Conservation (phyloP, 2,329 filamentous ascomycete species). For the Botryotinia narcissicola region DNA sequence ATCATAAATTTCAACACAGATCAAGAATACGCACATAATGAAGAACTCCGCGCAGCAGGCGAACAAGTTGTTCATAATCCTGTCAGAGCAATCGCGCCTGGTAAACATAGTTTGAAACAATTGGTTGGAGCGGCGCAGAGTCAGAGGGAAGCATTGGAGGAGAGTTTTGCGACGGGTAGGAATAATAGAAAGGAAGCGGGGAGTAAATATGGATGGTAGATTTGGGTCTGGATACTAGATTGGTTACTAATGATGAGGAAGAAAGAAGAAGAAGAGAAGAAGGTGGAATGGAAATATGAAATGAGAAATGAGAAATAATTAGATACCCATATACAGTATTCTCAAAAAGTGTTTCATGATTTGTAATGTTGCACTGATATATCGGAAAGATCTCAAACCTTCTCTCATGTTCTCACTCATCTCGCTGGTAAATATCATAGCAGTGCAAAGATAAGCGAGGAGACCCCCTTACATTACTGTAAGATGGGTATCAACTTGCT, state of each 20-base stretch:
- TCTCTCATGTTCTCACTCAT: not conserved
- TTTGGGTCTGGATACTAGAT: not conserved
- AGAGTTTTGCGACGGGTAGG: conserved; percentile 81
- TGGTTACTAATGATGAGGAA: not conserved
- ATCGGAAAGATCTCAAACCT: not conserved
- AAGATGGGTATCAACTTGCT: not conserved
- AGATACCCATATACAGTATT: not conserved
- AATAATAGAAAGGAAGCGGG: conserved; percentile 80
- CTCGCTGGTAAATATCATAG: not conserved
- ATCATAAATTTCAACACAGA: conserved; percentile 89
- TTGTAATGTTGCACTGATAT: not conserved
- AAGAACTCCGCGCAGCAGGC: conserved; percentile 67
- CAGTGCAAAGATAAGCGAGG: not conserved
- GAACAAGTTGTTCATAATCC: conserved; percentile 74
- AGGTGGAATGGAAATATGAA: not conserved
- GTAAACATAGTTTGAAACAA: conserved; percentile 87
- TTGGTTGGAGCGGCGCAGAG: conserved; percentile 78
- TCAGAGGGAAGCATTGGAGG: conserved; percentile 84
- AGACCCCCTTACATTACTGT: not conserved
- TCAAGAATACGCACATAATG: conserved; percentile 81
- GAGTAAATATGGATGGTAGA: conserved; percentile 76
- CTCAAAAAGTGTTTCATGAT: not conserved
- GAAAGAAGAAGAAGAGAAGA: not conserved
- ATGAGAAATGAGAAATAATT: not conserved
- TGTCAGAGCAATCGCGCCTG: conserved; percentile 76